phyloP scores from a whole-genome alignment of 2,329 filamentous ascomycete genomes.

The Pseudocercospora pini-densiflorae region DNA sequence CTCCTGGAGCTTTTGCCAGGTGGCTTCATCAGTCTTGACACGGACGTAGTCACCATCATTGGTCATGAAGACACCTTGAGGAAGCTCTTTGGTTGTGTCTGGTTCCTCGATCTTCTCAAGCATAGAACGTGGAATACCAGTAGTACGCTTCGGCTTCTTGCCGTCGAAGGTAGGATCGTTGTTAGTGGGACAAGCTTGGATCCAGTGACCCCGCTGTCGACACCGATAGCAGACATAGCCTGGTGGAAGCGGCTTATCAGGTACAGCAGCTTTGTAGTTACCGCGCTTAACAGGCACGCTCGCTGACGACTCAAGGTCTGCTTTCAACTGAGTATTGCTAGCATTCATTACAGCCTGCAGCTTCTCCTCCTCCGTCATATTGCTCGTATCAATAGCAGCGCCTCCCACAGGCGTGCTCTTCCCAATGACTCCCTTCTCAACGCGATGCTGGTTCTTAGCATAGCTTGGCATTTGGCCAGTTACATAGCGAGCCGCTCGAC shows the following conservation, averaged over 20 bases:
- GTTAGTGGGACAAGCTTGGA: slow-evolving; percentile 97
- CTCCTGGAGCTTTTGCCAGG: slow-evolving; percentile 97
- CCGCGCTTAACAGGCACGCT: slow-evolving; percentile 60
- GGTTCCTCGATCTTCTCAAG: slow-evolving; percentile 91
- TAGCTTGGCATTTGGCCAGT: slow-evolving; percentile 92
- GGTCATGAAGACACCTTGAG: slow-evolving; percentile 94
- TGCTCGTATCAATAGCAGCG: slow-evolving; percentile 65
- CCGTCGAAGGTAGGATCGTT: slow-evolving; percentile 96
- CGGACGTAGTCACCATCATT: slow-evolving; percentile 97
- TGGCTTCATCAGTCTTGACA: slow-evolving; percentile 90
- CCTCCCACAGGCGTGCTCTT: slow-evolving; percentile 39
- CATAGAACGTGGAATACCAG: slow-evolving; percentile 94
- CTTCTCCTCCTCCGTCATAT: slow-evolving; percentile 91
- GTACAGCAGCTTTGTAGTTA: slow-evolving; percentile 72
- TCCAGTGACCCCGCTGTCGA: slow-evolving; percentile 97
- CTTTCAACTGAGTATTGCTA: slow-evolving; percentile 88
- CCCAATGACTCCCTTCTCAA: slow-evolving; percentile 61
- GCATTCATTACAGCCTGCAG: slow-evolving; percentile 91
- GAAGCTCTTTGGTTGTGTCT: slow-evolving; percentile 75
- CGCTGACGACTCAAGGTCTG: slow-evolving; percentile 91
- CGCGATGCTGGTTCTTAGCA: slow-evolving; percentile 77
- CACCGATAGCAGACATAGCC: slow-evolving; percentile 97
- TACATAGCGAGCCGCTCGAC: slow-evolving; percentile 91
- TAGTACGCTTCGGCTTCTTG: slow-evolving; percentile 91
- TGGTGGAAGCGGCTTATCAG: slow-evolving; percentile 88